phyloP scores from a whole-genome alignment of 768 basidiomycete species.

The Mycena olivaceomarginata region DNA sequence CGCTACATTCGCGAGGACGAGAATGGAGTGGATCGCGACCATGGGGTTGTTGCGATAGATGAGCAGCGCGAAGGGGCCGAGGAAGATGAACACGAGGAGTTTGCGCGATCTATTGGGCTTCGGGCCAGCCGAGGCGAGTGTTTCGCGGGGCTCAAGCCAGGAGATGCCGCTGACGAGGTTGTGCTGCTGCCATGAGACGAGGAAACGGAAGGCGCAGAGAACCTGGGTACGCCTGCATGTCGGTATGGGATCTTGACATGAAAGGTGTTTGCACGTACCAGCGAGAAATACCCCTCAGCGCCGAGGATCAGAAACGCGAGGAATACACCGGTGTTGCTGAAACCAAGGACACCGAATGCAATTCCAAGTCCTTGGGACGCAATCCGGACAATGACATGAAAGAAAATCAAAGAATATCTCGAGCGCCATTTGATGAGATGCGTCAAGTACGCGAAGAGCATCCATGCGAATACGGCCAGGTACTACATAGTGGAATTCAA shows the following conservation, averaged over 20 bases:
- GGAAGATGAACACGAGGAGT: constrained; percentile 38
- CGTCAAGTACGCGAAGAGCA: constrained; percentile 53
- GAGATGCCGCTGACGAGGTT: constrained; percentile 54
- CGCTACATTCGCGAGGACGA: constrained; percentile 55
- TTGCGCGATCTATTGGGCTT: constrained; percentile 32
- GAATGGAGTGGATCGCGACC: constrained; percentile 54
- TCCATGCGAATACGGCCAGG: constrained; percentile 52
- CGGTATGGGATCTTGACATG: not conserved
- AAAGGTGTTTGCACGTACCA: constrained; percentile 23
- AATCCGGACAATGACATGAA: constrained; percentile 57
- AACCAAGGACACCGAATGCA: constrained; percentile 57
- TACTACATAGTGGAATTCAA: constrained; percentile 43
- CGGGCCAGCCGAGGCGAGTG: constrained; percentile 30
- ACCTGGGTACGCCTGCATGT: constrained; percentile 20
- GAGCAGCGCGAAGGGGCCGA: constrained; percentile 51
- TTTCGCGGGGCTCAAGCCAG: constrained; percentile 58
- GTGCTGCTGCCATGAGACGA: constrained; percentile 60
- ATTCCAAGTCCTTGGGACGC: constrained; percentile 60
- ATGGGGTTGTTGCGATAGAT: constrained; percentile 50
- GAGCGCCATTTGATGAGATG: constrained; percentile 54
- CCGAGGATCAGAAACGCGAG: constrained; percentile 46
- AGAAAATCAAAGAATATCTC: constrained; percentile 55
- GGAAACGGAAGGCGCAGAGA: constrained; percentile 58
- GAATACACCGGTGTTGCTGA: constrained; percentile 50
- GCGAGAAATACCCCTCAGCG: constrained; percentile 57